These are phyloP conservation scores for Thelonectria rubi DNA, from an alignment of 2,329 filamentous ascomycete species.

Conservation along the genomic window DNA sequence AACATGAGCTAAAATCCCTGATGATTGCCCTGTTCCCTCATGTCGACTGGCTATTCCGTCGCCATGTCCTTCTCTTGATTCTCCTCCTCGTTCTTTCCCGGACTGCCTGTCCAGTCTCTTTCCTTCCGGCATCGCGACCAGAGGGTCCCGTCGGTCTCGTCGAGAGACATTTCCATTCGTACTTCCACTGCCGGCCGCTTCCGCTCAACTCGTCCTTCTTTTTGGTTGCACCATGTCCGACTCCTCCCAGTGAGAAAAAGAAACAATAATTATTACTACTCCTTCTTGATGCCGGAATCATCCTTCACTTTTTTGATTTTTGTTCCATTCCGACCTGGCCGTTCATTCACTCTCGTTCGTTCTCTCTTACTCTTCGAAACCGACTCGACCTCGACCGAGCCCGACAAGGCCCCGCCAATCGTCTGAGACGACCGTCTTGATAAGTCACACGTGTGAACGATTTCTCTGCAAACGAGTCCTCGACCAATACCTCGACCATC, in stretches of 20 bases:
- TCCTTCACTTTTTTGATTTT: slow-evolving; percentile 7
- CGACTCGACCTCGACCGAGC: not conserved
- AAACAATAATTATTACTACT: not conserved
- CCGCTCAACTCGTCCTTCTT: not conserved
- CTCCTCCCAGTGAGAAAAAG: not conserved
- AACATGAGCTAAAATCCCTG: slow-evolving; percentile 11
- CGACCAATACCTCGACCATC: not conserved
- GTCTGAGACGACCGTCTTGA: slow-evolving; percentile 9
- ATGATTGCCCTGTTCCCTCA: not conserved
- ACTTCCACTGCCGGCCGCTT: not conserved
- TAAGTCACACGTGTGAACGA: not conserved
- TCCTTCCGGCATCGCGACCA: slow-evolving; percentile 3
- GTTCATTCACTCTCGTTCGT: not conserved
- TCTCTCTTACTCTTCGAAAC: not conserved
- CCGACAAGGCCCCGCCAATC: not conserved
- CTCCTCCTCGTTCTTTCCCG: not conserved
- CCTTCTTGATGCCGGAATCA: slow-evolving; percentile 21
- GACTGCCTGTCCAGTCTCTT: not conserved
- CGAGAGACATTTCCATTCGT: slow-evolving; percentile 5
- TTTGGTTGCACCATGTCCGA: slow-evolving; percentile 18
- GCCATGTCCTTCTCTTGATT: not conserved
- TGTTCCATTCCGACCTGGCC: slow-evolving; percentile 6
- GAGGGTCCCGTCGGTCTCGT: slow-evolving; percentile 5
- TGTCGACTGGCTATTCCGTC: not conserved
- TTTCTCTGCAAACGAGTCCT: not conserved